These are phyloP conservation scores for Marsdenia floribunda DNA, from an alignment of 257 asterid genomes.

Conservation along the genomic window DNA sequence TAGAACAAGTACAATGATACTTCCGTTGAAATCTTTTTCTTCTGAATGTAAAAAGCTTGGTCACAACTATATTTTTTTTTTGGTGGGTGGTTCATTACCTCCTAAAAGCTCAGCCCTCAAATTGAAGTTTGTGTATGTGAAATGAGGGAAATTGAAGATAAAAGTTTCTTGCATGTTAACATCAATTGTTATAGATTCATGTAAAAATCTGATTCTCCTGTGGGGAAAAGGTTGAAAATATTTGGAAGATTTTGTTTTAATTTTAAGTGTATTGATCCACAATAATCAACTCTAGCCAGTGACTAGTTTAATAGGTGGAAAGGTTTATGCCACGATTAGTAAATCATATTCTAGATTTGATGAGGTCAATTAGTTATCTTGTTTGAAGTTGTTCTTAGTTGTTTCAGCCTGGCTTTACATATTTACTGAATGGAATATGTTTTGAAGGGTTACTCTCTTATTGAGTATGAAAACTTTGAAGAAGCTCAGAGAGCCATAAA, in stretches of 20 bases:
- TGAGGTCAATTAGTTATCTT: neutral
- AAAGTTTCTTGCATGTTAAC: neutral
- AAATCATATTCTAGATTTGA: neutral
- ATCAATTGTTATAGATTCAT: neutral
- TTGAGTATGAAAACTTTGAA: slow-evolving; percentile 71
- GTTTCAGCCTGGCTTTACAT: neutral
- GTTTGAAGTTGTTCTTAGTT: neutral
- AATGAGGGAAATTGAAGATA: neutral
- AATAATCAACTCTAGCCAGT: neutral
- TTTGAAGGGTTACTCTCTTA: slow-evolving; percentile 63
- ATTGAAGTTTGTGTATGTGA: neutral
- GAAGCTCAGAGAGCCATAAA: slow-evolving; percentile 77
- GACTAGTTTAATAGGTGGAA: neutral
- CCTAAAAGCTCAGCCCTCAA: neutral
- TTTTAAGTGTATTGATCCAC: neutral
- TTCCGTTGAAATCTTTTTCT: neutral
- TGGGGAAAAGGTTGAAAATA: neutral
- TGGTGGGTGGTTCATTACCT: no score
- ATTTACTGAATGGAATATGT: neutral
- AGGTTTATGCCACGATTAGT: neutral
- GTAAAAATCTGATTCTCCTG: neutral
- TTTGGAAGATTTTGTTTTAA: neutral
- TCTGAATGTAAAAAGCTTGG: neutral
- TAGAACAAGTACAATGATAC: neutral
- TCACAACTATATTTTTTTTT: no score